Percentiles rank a stretch among this genome's conserved stretches.
Evolutionary conservation across 129 eudicot species (phyloP).

Genomic region (Artemisia argyi): DNA sequence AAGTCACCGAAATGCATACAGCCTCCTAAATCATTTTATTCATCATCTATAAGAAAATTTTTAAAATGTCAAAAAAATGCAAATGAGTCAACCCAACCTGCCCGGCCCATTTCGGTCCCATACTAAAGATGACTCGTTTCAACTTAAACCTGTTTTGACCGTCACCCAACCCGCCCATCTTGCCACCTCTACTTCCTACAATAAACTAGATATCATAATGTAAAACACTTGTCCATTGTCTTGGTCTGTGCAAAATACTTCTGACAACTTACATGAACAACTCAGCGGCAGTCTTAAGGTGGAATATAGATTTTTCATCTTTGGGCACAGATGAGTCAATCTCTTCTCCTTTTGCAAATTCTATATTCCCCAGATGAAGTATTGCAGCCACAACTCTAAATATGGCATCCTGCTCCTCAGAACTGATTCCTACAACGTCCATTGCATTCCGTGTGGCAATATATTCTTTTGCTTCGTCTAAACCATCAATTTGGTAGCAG

Average conservation of each 20-base stretch:
- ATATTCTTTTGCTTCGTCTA: slow-evolving; percentile 79
- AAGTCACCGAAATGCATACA: neutral
- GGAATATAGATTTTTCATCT: slow-evolving; percentile 85
- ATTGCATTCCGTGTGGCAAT: slow-evolving; percentile 75
- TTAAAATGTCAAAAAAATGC: too few relatives aligned
- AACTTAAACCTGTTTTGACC: too few relatives aligned
- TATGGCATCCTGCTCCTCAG: slow-evolving; percentile 91
- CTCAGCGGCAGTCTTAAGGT: slow-evolving; percentile 81
- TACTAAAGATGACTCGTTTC: too few relatives aligned
- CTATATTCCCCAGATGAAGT: slow-evolving; percentile 91
- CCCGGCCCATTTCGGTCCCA: too few relatives aligned
- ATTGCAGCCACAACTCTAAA: slow-evolving; percentile 92
- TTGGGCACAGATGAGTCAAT: slow-evolving; percentile 82
- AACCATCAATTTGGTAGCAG: slow-evolving; percentile 74
- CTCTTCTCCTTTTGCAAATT: slow-evolving; percentile 79
- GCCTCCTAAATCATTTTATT: neutral
- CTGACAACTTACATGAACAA: slow-evolving; percentile 61
- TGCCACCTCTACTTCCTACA: too few relatives aligned
- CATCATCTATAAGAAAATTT: too few relatives aligned
- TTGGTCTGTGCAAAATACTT: slow-evolving; percentile 4
- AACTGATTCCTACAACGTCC: slow-evolving; percentile 92
- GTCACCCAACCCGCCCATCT: too few relatives aligned
- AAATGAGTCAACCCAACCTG: neutral
- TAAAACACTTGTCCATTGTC: too few relatives aligned
- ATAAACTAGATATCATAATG: too few relatives aligned